Evolutionary conservation across 78 protist species (phyloP).

Genomic region (Dictyostelium citrinum): DNA sequence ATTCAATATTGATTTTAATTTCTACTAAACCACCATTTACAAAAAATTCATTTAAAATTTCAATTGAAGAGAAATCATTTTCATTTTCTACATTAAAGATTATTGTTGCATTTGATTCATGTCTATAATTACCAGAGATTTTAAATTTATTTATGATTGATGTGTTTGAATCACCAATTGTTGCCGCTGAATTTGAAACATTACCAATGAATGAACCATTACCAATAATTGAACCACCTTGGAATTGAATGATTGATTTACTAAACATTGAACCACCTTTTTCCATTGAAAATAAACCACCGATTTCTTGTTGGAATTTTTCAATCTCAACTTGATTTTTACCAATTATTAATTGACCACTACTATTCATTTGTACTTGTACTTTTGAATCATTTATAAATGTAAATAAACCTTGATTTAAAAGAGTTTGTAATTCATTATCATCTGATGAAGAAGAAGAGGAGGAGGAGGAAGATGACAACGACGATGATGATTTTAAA

Average conservation of each 20-base stretch:
- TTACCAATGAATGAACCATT: neutral
- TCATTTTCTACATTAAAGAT: neutral
- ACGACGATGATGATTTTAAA: neutral
- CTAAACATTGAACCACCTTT: neutral
- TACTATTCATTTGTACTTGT: neutral
- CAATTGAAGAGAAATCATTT: neutral
- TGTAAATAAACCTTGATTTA: neutral
- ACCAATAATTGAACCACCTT: neutral
- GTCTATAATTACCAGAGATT: neutral
- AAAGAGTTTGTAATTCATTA: neutral
- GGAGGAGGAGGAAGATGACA: too few relatives aligned
- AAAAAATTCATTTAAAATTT: neutral
- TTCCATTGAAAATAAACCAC: neutral
- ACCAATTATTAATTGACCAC: neutral
- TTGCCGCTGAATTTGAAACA: neutral
- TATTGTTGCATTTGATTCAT: neutral
- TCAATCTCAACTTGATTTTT: neutral
- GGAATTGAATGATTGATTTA: neutral
- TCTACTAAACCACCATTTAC: neutral
- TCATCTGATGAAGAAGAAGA: too few relatives aligned
- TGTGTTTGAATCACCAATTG: neutral
- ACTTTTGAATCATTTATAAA: neutral
- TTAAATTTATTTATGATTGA: neutral
- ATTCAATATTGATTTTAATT: neutral
- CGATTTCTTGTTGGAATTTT: neutral